A percentile compares a stretch with the other conserved stretches of the same genome.
phyloP scores from a whole-genome alignment of 2,329 filamentous ascomycete genomes.

The Magnaporthales sp. region DNA sequence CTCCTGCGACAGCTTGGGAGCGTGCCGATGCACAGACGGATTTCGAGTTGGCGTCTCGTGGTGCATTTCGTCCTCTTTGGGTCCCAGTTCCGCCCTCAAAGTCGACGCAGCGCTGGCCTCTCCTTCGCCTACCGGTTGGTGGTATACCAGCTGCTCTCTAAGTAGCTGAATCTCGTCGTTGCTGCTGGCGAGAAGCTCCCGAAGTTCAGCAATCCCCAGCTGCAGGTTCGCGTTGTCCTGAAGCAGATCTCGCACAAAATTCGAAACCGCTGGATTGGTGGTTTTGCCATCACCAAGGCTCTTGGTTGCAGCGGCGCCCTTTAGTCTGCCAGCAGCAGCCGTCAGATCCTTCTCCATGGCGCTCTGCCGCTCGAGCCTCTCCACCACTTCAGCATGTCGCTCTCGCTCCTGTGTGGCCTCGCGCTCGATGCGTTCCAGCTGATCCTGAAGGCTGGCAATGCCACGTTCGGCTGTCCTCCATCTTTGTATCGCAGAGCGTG shows the following conservation, averaged over 20 bases:
- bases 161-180: slow-evolving; percentile 90
- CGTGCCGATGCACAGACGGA: slow-evolving; percentile 7
- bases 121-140: slow-evolving; percentile 56
- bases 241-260: slow-evolving; percentile 91
- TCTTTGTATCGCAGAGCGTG: slow-evolving; percentile 67
- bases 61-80: slow-evolving; percentile 1
- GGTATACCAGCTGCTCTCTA: slow-evolving; percentile 69
- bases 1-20: slow-evolving; percentile 52
- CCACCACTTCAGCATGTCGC: slow-evolving; percentile 71
- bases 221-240: slow-evolving; percentile 94
- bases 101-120: slow-evolving; percentile 37
- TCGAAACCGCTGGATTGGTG: slow-evolving; percentile 70
- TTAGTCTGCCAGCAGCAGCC: slow-evolving; percentile 69
- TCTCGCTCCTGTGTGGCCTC: slow-evolving; percentile 75
- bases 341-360: slow-evolving; percentile 75
- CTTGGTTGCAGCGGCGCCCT: slow-evolving; percentile 67
- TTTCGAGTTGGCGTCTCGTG: background rate
- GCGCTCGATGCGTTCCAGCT: slow-evolving; percentile 80
- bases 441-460: slow-evolving; percentile 70
- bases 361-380: slow-evolving; percentile 75
- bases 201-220: slow-evolving; percentile 80
- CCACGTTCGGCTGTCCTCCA: slow-evolving; percentile 81
- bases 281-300: slow-evolving; percentile 50
- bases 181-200: slow-evolving; percentile 82
- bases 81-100: slow-evolving; percentile 64